A percentile compares a stretch with the other conserved stretches of the same genome.
Conservation (phyloP, 73 alveolate genomes). For the Halteria grandinella region DNA sequence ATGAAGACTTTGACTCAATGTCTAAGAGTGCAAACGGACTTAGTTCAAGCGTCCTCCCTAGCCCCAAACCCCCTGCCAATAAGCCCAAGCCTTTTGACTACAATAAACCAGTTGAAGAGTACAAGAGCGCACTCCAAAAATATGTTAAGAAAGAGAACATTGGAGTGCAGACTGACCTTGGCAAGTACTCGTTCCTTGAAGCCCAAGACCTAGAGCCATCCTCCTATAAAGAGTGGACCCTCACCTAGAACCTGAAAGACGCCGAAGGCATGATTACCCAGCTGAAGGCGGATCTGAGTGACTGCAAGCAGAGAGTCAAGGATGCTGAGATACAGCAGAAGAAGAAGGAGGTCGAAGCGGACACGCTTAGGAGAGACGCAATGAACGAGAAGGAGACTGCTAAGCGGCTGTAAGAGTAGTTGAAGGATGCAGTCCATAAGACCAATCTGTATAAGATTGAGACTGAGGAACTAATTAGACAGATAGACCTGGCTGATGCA, state of each 20-base stretch:
- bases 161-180: conserved; percentile 31
- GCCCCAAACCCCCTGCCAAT: not conserved
- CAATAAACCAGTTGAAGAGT: conserved; percentile 11
- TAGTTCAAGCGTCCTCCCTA: no score
- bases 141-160: conserved; percentile 36
- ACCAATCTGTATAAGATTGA: conserved; percentile 62
- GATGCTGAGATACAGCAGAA: conserved; percentile 23
- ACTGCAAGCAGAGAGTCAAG: conserved; percentile 19
- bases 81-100: not conserved
- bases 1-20: conserved; percentile 49
- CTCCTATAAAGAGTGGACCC: conserved; percentile 31
- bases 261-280: conserved; percentile 27
- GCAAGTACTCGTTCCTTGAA: conserved; percentile 15
- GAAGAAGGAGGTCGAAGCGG: conserved; percentile 56
- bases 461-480: conserved; percentile 68
- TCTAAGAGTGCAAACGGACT: conserved; percentile 39
- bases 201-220: not conserved
- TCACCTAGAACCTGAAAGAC: conserved; percentile 45
- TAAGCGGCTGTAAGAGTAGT: conserved; percentile 51
- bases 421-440: conserved; percentile 57
- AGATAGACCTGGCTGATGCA: conserved; percentile 74
- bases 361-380: conserved; percentile 24
- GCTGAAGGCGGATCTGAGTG: conserved; percentile 20
- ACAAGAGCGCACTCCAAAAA: conserved; percentile 7
- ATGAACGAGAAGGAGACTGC: conserved; percentile 53